Conservation (phyloP, 1,284 basidiomycete genomes). For the Porogramme epimiltina region DNA sequence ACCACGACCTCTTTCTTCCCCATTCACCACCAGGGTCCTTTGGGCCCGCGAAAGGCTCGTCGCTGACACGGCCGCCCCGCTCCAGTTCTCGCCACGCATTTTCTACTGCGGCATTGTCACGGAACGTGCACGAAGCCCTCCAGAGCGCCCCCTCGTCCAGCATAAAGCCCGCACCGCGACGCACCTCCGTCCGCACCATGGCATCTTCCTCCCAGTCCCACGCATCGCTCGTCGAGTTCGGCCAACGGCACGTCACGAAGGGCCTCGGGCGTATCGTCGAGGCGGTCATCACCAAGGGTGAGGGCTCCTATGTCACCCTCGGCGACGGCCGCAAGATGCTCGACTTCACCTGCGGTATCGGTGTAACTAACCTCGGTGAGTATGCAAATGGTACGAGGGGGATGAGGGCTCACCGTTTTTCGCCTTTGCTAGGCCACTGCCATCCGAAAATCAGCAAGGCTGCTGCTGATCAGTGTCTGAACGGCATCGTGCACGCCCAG, state of each 20-base stretch:
- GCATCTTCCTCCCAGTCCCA: constrained; percentile 16
- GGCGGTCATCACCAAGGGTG: constrained; percentile 75
- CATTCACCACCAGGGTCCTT: too few species aligned
- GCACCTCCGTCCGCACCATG: constrained; percentile 16
- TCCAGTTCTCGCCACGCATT: background rate
- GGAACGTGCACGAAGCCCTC: background rate
- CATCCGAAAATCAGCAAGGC: constrained; percentile 87
- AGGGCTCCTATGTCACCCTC: constrained; percentile 76
- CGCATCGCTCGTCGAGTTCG: constrained; percentile 43
- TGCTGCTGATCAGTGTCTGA: constrained; percentile 83
- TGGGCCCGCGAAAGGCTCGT: too few species aligned
- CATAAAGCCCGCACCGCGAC: constrained; percentile 6
- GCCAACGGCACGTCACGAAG: constrained; percentile 67
- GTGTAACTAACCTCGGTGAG: constrained; percentile 77
- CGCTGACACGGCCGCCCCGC: background rate
- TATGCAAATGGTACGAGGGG: background rate
- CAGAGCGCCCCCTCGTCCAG: constrained; percentile 1
- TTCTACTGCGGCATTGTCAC: background rate
- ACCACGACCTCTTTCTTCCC: too few species aligned
- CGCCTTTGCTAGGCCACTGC: constrained; percentile 65
- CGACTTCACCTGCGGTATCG: constrained; percentile 89
- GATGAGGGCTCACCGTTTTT: background rate
- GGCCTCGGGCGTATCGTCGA: constrained; percentile 71
- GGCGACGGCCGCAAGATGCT: constrained; percentile 73
- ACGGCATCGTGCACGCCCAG: constrained; percentile 76